Evolutionary conservation across 2,329 filamentous ascomycete species (phyloP).

Genomic region (Coniochaeta hoffmannii): DNA sequence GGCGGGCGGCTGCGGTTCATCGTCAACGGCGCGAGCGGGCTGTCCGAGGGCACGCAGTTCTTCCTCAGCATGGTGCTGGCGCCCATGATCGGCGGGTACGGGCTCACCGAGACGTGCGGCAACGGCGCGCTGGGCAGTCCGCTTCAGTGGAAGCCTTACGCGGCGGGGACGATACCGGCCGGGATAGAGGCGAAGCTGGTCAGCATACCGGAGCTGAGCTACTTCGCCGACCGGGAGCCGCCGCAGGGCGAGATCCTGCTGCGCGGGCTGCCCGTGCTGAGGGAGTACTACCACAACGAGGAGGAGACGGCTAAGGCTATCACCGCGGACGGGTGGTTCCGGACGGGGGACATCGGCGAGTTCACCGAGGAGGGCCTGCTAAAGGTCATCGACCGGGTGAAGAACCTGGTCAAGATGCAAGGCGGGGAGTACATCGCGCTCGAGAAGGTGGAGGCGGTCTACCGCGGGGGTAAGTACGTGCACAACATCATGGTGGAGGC

Average conservation of each 20-base stretch:
- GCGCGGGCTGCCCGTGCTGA: slow-evolving; percentile 66
- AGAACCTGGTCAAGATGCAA: slow-evolving; percentile 94
- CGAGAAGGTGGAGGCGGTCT: slow-evolving; percentile 90
- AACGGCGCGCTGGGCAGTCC: slow-evolving; percentile 80
- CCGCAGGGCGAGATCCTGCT: slow-evolving; percentile 93
- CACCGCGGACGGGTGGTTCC: slow-evolving; percentile 89
- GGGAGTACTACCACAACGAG: slow-evolving; percentile 76
- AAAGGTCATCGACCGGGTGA: slow-evolving; percentile 88
- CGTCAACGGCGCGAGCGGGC: slow-evolving; percentile 89
- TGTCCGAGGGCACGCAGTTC: slow-evolving; percentile 77
- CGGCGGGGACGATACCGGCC: slow-evolving; percentile 71
- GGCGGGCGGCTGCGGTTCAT: slow-evolving; percentile 83
- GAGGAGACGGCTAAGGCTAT: slow-evolving; percentile 75
- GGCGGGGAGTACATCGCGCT: slow-evolving; percentile 96
- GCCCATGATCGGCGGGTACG: slow-evolving; percentile 92
- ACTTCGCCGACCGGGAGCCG: slow-evolving; percentile 63
- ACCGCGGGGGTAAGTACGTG: slow-evolving; percentile 72
- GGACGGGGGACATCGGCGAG: slow-evolving; percentile 91
- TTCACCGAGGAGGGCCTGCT: slow-evolving; percentile 75
- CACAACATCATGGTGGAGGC: slow-evolving; percentile 85
- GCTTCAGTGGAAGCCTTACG: slow-evolving; percentile 69
- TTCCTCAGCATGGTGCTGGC: slow-evolving; percentile 91
- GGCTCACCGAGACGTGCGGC: slow-evolving; percentile 85
- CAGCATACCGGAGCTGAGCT: slow-evolving; percentile 82
- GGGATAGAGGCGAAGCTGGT: slow-evolving; percentile 87